Evolutionary conservation across 169 alveolate genomes (phyloP).

Genomic region (Cryptosporidium ryanae): DNA sequence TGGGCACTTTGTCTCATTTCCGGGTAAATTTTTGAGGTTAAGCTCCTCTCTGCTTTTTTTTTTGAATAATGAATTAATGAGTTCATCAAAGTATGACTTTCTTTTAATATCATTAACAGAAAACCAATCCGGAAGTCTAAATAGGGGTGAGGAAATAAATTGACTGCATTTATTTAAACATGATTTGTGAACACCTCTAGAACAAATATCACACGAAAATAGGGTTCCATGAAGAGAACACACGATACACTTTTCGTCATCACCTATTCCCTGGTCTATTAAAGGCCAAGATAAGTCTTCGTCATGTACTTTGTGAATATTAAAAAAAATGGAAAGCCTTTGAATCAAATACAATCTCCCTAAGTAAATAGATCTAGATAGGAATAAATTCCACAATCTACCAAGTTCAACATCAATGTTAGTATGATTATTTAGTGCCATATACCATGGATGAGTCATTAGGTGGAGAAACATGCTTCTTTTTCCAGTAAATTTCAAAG

Average conservation of each 20-base stretch:
- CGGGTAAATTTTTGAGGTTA: not conserved
- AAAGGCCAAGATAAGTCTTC: constrained; percentile 68
- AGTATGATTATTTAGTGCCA: constrained; percentile 43
- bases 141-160: constrained; percentile 43
- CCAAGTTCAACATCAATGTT: constrained; percentile 39
- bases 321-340: constrained; percentile 39
- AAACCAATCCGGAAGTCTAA: constrained; percentile 64
- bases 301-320: constrained; percentile 14
- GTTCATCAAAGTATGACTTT: constrained; percentile 33
- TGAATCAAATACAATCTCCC: constrained; percentile 53
- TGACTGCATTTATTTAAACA: constrained; percentile 45
- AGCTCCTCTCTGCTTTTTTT: not conserved
- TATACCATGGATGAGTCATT: constrained; percentile 72
- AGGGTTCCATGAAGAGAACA: constrained; percentile 62
- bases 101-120: constrained; percentile 5
- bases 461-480: constrained; percentile 34
- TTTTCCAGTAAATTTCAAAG: not conserved
- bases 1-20: constrained; percentile 1
- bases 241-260: constrained; percentile 67
- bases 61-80: not conserved
- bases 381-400: constrained; percentile 15
- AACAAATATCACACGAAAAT: constrained; percentile 54
- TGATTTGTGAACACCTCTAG: constrained; percentile 55
- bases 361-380: constrained; percentile 39
- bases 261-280: constrained; percentile 71